Evolutionary conservation across 371 early-diverging fungal genomes (phyloP).

Genomic region (Mucor velutinosus): DNA sequence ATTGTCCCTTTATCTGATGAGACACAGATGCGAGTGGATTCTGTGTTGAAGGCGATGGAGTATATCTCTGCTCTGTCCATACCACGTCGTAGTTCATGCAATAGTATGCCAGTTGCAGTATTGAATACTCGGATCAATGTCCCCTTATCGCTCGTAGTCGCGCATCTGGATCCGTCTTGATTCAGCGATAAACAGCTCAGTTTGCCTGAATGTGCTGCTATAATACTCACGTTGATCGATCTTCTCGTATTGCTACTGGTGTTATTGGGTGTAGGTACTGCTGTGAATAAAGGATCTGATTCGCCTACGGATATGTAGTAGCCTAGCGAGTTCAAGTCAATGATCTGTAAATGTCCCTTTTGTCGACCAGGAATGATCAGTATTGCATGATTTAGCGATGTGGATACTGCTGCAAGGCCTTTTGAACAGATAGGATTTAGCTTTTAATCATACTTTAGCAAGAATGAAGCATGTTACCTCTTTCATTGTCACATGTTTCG

Average conservation of each 20-base stretch:
- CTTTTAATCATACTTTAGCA: not conserved
- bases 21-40: constrained; percentile 79
- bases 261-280: constrained; percentile 6
- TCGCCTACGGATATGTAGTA: constrained; percentile 28
- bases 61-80: constrained; percentile 90
- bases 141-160: constrained; percentile 86
- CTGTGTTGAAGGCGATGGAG: constrained; percentile 83
- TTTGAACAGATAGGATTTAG: not conserved
- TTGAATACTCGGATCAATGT: constrained; percentile 92
- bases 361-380: constrained; percentile 79
- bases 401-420: constrained; percentile 71
- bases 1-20: constrained; percentile 94
- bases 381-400: constrained; percentile 63
- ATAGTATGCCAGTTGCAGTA: constrained; percentile 70
- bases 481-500: constrained; percentile 84
- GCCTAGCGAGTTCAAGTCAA: constrained; percentile 72
- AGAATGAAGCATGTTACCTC: constrained; percentile 49
- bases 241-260: constrained; percentile 16
- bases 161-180: constrained; percentile 75
- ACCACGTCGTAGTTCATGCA: constrained; percentile 89
- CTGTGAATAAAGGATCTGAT: constrained; percentile 12
- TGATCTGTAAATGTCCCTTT: constrained; percentile 85
- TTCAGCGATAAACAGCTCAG: constrained; percentile 80
- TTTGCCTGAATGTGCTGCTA: constrained; percentile 82
- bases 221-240: constrained; percentile 72